Base-by-base conservation (phyloP, 2,329 filamentous ascomycete species). In the Berkeleyomyces rouxiae region DNA sequence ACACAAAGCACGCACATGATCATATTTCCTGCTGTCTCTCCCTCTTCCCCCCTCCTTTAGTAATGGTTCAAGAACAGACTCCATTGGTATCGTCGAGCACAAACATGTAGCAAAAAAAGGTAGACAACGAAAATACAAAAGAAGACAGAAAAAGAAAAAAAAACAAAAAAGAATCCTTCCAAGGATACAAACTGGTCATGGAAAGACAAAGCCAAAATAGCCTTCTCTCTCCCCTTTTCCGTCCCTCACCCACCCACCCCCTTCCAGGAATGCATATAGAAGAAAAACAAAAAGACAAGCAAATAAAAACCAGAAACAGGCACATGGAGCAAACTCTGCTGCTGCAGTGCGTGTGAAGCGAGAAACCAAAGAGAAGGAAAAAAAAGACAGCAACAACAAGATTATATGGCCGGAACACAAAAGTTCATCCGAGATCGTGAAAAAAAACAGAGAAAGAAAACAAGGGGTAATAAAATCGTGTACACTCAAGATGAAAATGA, bases 371-470 rank as follows among this genome's bases (percentile, higher is more conserved):
- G 23, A 23, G 23, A 23, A 1, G 23, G 2, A 23, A 23, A 23
- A 23, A 46, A 46, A 1, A 46, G 11, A 44, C 5, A 44, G 6
- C 43, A 16, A 11, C 10, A 46, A 16, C 11, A 16, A 16, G 43
- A 46, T 46, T 46, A 46, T 46, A 46, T 3, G 43, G 43, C 33
- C 36, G 43, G 66, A 67, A 61, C 65, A 64, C 66, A 66, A 59
- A 67, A 49, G 13, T 66, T 63, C 67, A 63, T 65, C 67, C 65
- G 63, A 64, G 66, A 68, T 51, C 36, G 13, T 53, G 46, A 43
- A 39, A 43, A 43, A 47, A 58, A 58, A 36, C 36, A 59, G 3
- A 46, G 11, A 46, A 39, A 51, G 40, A 58, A 44, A 39, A 60
- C 44, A 55, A 31, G 13, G 31, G 47, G 7, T 59, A n/a, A 7